Conservation (phyloP, 805 yeast species). For the Wickerhamomyces subpelliculosus region DNA sequence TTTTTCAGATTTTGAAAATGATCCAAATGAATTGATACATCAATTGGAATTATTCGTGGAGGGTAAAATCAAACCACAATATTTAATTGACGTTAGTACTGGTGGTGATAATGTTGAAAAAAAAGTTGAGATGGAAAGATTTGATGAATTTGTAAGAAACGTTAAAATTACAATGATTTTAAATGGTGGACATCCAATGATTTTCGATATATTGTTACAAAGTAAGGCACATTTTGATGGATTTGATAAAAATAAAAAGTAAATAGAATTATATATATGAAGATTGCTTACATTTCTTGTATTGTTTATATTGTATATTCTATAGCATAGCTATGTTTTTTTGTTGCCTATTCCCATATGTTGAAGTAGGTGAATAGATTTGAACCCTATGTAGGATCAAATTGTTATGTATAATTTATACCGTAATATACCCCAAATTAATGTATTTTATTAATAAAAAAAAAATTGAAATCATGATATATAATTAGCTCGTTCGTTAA, state of each 20-base stretch:
- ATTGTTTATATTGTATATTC: no score
- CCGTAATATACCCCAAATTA: no score
- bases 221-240: conserved; percentile 1
- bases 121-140: conserved; percentile 14
- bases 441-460: no score
- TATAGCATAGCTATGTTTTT: no score
- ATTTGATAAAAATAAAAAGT: background rate
- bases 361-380: no score
- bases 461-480: no score
- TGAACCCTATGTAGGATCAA: no score
- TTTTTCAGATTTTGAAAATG: conserved; percentile 32
- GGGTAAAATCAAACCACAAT: conserved; percentile 20
- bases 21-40: conserved; percentile 31
- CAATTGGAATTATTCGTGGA: conserved; percentile 33
- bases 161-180: conserved; percentile 36
- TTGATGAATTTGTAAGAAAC: conserved; percentile 32
- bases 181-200: conserved; percentile 54
- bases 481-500: background rate
- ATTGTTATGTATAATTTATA: no score
- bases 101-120: background rate
- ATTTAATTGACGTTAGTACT: no score
- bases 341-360: no score
- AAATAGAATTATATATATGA: background rate
- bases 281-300: background rate
- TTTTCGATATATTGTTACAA: conserved; percentile 42